phyloP scores from a whole-genome alignment of 2,329 filamentous ascomycete species.

The Fusarium nurragi region DNA sequence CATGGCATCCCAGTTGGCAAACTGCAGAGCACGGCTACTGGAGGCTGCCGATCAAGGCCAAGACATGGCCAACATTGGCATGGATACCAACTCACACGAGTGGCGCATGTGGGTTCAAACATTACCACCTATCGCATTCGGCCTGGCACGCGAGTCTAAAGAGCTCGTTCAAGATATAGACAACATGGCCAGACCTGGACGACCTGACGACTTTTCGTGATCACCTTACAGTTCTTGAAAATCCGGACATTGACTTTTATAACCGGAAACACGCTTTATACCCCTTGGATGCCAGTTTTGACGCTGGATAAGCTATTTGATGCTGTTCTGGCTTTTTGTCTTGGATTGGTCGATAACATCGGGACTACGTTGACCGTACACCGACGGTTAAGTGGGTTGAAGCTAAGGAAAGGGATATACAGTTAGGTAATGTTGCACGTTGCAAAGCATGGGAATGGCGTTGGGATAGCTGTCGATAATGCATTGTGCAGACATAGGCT shows the following conservation, averaged over 20 bases:
- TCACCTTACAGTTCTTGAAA: constrained; percentile 21
- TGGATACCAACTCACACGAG: constrained; percentile 59
- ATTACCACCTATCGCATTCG: constrained; percentile 85
- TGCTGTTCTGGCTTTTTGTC: constrained; percentile 27
- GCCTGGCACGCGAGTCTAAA: constrained; percentile 84
- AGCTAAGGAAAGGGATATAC: constrained; percentile 28
- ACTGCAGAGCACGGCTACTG: constrained; percentile 72
- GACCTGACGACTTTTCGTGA: constrained; percentile 60
- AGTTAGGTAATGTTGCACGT: constrained; percentile 41
- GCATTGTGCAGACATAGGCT: constrained; percentile 29
- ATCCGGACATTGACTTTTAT: constrained; percentile 17
- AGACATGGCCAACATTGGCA: constrained; percentile 63
- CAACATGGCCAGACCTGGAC: constrained; percentile 46
- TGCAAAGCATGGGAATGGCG: constrained; percentile 43
- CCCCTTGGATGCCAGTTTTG: constrained; percentile 32
- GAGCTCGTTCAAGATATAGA: constrained; percentile 65
- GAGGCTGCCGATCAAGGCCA: constrained; percentile 70
- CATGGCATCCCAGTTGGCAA: constrained; percentile 66
- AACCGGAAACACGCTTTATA: constrained; percentile 32
- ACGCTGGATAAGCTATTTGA: constrained; percentile 18
- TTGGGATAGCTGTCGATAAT: constrained; percentile 39
- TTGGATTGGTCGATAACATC: constrained; percentile 24
- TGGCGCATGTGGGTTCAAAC: constrained; percentile 74
- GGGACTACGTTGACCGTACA: constrained; percentile 25
- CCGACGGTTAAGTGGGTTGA: constrained; percentile 14